phyloP scores from a whole-genome alignment of 768 basidiomycete species.

The Leucocoprinus leucothites region DNA sequence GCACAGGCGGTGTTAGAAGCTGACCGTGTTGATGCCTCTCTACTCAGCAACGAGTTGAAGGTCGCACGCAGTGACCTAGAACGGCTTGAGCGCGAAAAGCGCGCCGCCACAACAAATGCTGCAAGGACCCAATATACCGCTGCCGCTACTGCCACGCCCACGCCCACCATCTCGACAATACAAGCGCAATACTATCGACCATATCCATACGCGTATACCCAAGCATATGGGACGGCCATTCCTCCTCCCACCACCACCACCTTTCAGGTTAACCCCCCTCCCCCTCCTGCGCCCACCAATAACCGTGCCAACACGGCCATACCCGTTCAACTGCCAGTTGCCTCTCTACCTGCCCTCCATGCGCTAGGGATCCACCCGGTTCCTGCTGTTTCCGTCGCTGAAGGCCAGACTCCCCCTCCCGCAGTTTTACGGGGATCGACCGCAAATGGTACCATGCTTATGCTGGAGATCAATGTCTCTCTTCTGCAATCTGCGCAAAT shows the following conservation, averaged over 20 bases:
- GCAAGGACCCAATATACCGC: conserved; percentile 40
- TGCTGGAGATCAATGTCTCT: conserved; percentile 76
- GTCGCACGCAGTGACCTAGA: conserved; percentile 64
- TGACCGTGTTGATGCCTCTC: conserved; percentile 60
- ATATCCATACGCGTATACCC: conserved; percentile 65
- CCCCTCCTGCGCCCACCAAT: conserved; percentile 26
- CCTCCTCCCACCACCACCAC: conserved; percentile 32
- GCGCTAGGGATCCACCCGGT: conserved; percentile 74
- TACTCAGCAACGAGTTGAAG: conserved; percentile 57
- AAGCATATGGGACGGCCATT: conserved; percentile 45
- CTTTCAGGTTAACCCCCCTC: conserved; percentile 22
- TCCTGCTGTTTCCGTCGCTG: conserved; percentile 49
- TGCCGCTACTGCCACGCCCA: conserved; percentile 22
- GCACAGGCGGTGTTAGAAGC: conserved; percentile 62
- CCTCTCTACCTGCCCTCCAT: conserved; percentile 61
- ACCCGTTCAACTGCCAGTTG: conserved; percentile 71
- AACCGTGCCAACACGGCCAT: conserved; percentile 36
- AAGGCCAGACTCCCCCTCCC: conserved; percentile 64
- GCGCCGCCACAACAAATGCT: conserved; percentile 39
- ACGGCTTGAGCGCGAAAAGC: conserved; percentile 66
- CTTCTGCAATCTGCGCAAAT: conserved; percentile 72
- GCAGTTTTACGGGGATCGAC: conserved; percentile 74
- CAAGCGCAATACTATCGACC: conserved; percentile 59
- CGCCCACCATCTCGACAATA: conserved; percentile 16
- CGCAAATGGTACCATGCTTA: conserved; percentile 68